Evolutionary conservation across 352 stramenopile species (phyloP), one percentile per base, ranked within the genome.

Genomic region (Phytophthora agathidicida): DNA sequence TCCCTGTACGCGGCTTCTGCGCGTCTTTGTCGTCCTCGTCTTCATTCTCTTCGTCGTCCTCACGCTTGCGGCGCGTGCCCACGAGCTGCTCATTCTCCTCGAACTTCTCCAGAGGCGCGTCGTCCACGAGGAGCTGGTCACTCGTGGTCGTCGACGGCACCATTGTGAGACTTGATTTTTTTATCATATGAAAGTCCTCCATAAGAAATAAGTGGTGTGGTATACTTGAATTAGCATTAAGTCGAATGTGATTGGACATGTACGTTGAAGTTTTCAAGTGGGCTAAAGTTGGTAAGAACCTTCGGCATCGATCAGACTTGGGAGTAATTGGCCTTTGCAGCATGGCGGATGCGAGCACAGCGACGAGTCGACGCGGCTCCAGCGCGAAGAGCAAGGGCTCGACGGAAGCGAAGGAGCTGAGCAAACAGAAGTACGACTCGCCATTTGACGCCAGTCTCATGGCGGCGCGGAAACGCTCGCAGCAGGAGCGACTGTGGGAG

Each of bases 401-500:
- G 22, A 44, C 31, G 5, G 65, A 71, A 13, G 51, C 62, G 13
- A 72, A 70, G 26, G 54, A 58, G 23, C 35, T 75, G 49, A 75
- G 49, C 52, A 75, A 75, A 14, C 76, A 82, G 26, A 61, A 62
- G 14, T 88, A 85, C 42, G 72, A 79, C 33, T 88, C 80, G 10
- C 77, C 77, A 5, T 91, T 91, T 39, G 79, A 91, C 23, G 75
- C 62, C 22, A 91, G 75, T 38, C 73, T 91, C 33, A 65, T 73
- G 7, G 68, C 46, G 0, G 77, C 77, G 39, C 58, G 77, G 6
- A 84, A 84, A 52, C 73, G 75, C 9, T 78, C 73, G 17, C 77
- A 89, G 53, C 77, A 88, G 26, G 84, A 94, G 45, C 73, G 80
- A 32, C 65, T 94, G 13, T 94, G 83, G 83, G 79, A 89, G 48